Base-by-base conservation (phyloP, 164 flowering plant species). In the Piper betle region DNA sequence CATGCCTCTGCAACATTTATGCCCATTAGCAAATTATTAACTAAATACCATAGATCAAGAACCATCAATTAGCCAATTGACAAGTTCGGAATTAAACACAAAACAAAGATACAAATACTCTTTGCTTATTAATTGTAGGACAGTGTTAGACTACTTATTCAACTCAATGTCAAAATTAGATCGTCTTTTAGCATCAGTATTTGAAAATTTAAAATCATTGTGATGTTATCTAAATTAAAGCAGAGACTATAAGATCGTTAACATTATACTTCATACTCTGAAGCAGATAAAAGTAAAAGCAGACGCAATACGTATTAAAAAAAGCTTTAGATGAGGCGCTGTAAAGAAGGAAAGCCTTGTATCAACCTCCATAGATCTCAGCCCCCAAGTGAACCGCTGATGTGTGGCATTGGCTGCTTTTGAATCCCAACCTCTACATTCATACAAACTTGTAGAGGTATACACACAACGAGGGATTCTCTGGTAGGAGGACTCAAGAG, bases 371-470 rank as follows among this genome's bases (percentile, higher is more conserved):
- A 25, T 25, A 25, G 33, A 25, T 25, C 33, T 25, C 33, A 25
- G 81, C 48, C 98, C 98, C 98, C 98, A 91, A 0, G 96, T 84
- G 75, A 91, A 91, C 55, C 88, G 87, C 37, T 96, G 95, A 74
- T 91, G 98, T 41, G 77, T 77, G 10, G 92, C 71, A 63, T 87
- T 87, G 41, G 33, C 33, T 0, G 33, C 33, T 25, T 25, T 25
- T 25, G 33, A 25, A 25, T 25, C 33, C 33, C 33, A 91, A 60
- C 98, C 98, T 50, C 96, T 81, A 63, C 88, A 91, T 68, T 91
- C 96, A 69, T 80, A 88, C 58, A 91, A 77, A 71, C 91, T 81
- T 40, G 98, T 91, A 38, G 95, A 84, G 37, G 98, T 87, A 69
- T 87, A 91, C 8, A 91, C 96, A 69, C 98, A 91, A 73, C 98